Evolutionary conservation across 352 stramenopile species (phyloP).

Genomic region (Globisporangium acanthophoron): DNA sequence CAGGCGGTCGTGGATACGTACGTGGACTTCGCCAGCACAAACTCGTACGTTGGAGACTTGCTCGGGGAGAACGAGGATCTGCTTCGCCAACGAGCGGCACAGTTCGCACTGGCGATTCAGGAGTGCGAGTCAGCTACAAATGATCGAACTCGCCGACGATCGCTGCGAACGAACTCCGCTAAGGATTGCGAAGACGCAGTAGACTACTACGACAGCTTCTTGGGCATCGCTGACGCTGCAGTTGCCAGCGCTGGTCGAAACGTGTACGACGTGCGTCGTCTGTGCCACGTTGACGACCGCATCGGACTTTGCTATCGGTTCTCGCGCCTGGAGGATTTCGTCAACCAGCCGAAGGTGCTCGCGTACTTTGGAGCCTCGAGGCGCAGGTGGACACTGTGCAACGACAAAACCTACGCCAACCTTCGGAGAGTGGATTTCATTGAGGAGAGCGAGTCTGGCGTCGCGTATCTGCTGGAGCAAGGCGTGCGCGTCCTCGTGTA

Average conservation of each 20-base stretch:
- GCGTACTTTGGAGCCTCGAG: conserved; percentile 37
- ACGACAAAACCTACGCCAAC: conserved; percentile 8
- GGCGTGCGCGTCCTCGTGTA: conserved; percentile 75
- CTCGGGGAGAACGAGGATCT: conserved; percentile 14
- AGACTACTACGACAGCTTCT: conserved; percentile 13
- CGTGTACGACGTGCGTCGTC: conserved; percentile 60
- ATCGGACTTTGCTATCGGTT: conserved; percentile 66
- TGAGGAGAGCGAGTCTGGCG: conserved; percentile 46
- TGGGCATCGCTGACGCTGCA: conserved; percentile 4
- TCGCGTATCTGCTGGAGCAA: conserved; percentile 38
- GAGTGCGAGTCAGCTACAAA: conserved; percentile 6
- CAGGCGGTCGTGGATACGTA: conserved; percentile 39
- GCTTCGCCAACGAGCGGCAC: conserved; percentile 10
- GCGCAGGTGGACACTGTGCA: conserved; percentile 47
- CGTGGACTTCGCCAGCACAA: conserved; percentile 40
- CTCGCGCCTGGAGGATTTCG: conserved; percentile 41
- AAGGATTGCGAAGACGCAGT: conserved; percentile 21
- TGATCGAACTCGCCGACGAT: neutral
- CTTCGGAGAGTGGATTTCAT: conserved; percentile 36
- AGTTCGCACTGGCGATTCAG: conserved; percentile 16
- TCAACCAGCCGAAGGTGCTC: conserved; percentile 36
- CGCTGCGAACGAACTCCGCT: neutral
- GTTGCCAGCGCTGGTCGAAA: conserved; percentile 34
- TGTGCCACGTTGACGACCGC: conserved; percentile 42
- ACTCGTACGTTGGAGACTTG: conserved; percentile 38